Conservation (phyloP, 192 early-diverging fungal species). For the Phlyctochytrium bullatum region DNA sequence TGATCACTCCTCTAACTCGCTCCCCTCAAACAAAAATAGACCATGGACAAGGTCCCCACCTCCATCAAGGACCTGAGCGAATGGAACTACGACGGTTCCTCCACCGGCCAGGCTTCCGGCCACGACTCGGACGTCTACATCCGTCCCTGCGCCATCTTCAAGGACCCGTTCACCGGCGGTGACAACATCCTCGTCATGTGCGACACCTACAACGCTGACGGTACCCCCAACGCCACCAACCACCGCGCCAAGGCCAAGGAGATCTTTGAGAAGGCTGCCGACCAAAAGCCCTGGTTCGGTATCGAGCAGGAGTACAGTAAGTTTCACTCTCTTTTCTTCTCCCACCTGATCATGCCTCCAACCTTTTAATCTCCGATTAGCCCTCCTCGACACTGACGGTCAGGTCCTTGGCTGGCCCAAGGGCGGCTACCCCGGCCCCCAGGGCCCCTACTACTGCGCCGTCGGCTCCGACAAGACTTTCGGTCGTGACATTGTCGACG, state of each 20-base stretch:
- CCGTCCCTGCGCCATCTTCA: constrained; percentile 44
- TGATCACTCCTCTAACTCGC: background rate
- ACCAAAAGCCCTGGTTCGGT: constrained; percentile 51
- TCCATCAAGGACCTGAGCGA: constrained; percentile 40
- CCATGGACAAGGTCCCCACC: constrained; percentile 33
- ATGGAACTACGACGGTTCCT: constrained; percentile 59
- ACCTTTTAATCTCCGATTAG: no score
- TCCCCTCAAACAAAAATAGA: constrained; percentile 8
- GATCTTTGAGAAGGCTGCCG: constrained; percentile 38
- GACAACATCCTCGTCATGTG: constrained; percentile 53
- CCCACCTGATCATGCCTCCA: no score
- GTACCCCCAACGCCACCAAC: constrained; percentile 55
- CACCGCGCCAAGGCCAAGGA: constrained; percentile 39
- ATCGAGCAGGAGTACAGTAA: constrained; percentile 53
- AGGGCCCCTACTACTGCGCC: constrained; percentile 58
- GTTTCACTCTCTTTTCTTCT: no score
- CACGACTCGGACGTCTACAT: constrained; percentile 55
- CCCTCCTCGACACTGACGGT: constrained; percentile 46
- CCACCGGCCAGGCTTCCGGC: constrained; percentile 52
- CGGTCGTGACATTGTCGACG: constrained; percentile 57
- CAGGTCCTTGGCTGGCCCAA: constrained; percentile 57
- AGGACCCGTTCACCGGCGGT: constrained; percentile 53
- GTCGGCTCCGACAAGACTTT: constrained; percentile 51
- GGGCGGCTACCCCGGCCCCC: constrained; percentile 52
- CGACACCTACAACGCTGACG: constrained; percentile 54